These are phyloP conservation scores for Lactarius vividus DNA, from an alignment of 768 basidiomycete genomes.

Conservation along the genomic window DNA sequence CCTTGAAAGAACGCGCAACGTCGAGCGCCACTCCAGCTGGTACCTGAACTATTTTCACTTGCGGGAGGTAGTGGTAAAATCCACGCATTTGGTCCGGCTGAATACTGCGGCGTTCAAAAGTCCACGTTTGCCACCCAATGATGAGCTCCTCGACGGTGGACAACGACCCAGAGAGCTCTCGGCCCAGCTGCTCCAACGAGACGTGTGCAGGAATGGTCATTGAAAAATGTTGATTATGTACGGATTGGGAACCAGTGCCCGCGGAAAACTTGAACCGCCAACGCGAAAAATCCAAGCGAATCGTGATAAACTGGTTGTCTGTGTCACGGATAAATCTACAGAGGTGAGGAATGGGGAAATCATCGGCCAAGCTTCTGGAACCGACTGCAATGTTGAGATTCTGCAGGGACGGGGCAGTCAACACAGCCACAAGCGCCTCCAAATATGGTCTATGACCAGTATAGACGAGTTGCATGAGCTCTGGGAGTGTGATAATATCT, in stretches of 20 bases:
- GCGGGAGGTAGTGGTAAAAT: neutral
- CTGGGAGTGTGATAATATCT: neutral
- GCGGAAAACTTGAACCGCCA: neutral
- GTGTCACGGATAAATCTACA: neutral
- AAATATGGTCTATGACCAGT: neutral
- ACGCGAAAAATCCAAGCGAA: neutral
- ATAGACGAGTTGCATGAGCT: neutral
- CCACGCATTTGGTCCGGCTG: neutral
- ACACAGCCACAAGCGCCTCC: neutral
- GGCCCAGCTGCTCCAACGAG: neutral
- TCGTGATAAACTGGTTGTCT: too few relatives aligned
- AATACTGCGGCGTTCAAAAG: neutral
- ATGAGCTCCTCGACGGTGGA: neutral
- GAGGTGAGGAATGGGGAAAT: neutral
- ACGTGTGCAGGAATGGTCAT: neutral
- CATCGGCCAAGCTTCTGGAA: too few relatives aligned
- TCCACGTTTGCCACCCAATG: neutral
- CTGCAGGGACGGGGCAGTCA: conserved; percentile 10
- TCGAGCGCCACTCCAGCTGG: too few relatives aligned
- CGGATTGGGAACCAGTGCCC: neutral
- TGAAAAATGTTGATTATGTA: neutral
- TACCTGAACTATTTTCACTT: neutral
- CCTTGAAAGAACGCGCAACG: neutral
- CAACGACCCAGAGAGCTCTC: neutral
- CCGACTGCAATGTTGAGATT: neutral